These are phyloP conservation scores for Oryza nivara DNA, from an alignment of 176 grass and related monocot species.

Conservation along the genomic window DNA sequence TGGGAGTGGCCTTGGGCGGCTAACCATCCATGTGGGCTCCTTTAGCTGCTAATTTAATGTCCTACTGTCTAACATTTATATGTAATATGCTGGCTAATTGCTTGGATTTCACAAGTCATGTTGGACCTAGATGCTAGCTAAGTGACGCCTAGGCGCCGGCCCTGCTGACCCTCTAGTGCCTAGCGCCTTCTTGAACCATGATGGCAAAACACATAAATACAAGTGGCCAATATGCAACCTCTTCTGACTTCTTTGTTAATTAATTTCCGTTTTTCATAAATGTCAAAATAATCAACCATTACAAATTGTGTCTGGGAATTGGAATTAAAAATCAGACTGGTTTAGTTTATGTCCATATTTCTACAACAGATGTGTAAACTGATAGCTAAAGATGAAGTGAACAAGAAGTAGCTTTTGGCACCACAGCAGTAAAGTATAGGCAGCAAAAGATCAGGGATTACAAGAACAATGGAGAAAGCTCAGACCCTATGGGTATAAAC, in stretches of 20 bases:
- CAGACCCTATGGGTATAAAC: slow-evolving; percentile 19
- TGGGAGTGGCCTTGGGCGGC: not conserved
- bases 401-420: not conserved
- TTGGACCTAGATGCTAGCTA: too few species aligned
- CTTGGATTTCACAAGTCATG: not conserved
- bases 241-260: not conserved
- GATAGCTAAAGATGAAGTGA: not conserved
- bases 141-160: too few species aligned
- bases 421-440: slow-evolving; percentile 7
- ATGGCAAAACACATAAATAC: not conserved
- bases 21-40: not conserved
- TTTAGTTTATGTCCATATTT: not conserved
- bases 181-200: too few species aligned
- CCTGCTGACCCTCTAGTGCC: too few species aligned
- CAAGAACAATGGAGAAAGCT: slow-evolving; percentile 22
- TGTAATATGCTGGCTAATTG: not conserved
- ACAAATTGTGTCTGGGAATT: not conserved
- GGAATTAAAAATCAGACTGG: not conserved
- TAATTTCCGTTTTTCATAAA: not conserved
- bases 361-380: slow-evolving; percentile 1
- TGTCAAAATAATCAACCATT: not conserved
- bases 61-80: not conserved
- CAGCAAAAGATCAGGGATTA: slow-evolving; percentile 23
- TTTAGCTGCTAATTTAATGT: not conserved
- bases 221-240: not conserved